phyloP scores from a whole-genome alignment of 805 yeast genomes.

The Yarrowia porcina region DNA sequence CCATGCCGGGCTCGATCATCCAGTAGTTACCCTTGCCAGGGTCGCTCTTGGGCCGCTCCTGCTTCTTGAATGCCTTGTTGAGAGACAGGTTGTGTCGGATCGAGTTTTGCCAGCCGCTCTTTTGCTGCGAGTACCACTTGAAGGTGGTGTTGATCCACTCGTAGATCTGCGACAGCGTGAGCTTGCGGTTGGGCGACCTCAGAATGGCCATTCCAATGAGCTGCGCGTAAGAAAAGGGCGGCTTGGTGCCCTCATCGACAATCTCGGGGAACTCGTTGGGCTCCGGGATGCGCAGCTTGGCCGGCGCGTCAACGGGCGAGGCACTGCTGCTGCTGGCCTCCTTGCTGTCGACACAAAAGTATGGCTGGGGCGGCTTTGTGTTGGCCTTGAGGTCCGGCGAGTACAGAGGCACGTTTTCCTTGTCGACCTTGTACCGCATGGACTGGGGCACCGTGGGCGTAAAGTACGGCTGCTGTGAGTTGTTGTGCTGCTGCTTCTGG shows the following conservation, averaged over 20 bases:
- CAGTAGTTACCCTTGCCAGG: slow-evolving; percentile 78
- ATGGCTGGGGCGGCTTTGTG: slow-evolving; percentile 16
- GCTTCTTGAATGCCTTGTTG: slow-evolving; percentile 88
- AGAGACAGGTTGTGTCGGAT: slow-evolving; percentile 90
- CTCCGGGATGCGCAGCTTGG: slow-evolving; percentile 21
- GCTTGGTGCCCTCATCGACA: slow-evolving; percentile 63
- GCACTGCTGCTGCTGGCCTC: not conserved
- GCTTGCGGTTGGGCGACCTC: slow-evolving; percentile 66
- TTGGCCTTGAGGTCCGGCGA: slow-evolving; percentile 20
- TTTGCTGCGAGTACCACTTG: slow-evolving; percentile 74
- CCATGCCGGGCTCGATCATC: slow-evolving; percentile 82
- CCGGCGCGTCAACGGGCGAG: not conserved
- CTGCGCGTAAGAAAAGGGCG: slow-evolving; percentile 92
- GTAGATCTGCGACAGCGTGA: slow-evolving; percentile 82
- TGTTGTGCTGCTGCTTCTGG: not conserved
- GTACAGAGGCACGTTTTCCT: slow-evolving; percentile 14
- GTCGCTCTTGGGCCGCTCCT: slow-evolving; percentile 71
- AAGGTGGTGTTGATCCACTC: slow-evolving; percentile 88
- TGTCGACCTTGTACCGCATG: slow-evolving; percentile 17
- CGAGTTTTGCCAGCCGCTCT: slow-evolving; percentile 97
- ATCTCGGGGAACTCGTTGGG: slow-evolving; percentile 42
- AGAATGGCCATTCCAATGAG: slow-evolving; percentile 90
- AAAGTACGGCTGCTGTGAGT: slow-evolving; percentile 11
- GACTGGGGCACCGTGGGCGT: slow-evolving; percentile 24
- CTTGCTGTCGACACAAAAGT: slow-evolving; percentile 6